Evolutionary conservation across 108 stramenopile species (phyloP), one percentile per base, ranked within the genome.

Genomic region (Cyclotella baltica): DNA sequence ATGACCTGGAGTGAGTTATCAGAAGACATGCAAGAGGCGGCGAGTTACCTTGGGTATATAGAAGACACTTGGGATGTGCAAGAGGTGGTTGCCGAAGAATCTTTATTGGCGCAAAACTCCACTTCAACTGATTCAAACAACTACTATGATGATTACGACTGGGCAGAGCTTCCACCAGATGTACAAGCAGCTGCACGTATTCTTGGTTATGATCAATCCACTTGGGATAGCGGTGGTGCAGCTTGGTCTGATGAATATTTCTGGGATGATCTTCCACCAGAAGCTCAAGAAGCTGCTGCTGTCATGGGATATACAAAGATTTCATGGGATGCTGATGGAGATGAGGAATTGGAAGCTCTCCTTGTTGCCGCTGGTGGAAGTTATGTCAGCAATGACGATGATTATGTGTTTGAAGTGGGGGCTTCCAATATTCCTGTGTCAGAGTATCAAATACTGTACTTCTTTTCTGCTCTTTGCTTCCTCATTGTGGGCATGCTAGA

Each of bases 221-320:
- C 38, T 20, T 86, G 85, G 85, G 75, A 76, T 47, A 58, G 67
- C 20, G 35, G 48, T 33, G 34, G 34, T 36, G n/a, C 29, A 0
- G 22, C 56, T 25, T 25, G 28, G 56, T 86, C 67, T 30, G 72
- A 76, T 4, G 66, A 77, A 11, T 38, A 73, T 22, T 20, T 27
- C 29, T 69, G 50, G 63, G 63, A 64, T 23, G 37, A 64, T 29
- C 48, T 69, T 27, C 57, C 71, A 19, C 56, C 31, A 9, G 9
- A 69, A 69, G 67, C 46, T 25, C 46, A 69, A 35, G 67, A 69
- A 23, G 67, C 67, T 1, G 58, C 56, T 19, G 16, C 20, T 10
- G 2, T 57, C 30, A 28, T 72, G 1, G 71, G 71, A 34, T 75
- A 66, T 56, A 27, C 22, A 20, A 31, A 75, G 28, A 3, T 40